Evolutionary conservation across 345 rosid genomes (phyloP), one percentile per base, ranked within the genome.

Genomic region (Salix arbutifolia): DNA sequence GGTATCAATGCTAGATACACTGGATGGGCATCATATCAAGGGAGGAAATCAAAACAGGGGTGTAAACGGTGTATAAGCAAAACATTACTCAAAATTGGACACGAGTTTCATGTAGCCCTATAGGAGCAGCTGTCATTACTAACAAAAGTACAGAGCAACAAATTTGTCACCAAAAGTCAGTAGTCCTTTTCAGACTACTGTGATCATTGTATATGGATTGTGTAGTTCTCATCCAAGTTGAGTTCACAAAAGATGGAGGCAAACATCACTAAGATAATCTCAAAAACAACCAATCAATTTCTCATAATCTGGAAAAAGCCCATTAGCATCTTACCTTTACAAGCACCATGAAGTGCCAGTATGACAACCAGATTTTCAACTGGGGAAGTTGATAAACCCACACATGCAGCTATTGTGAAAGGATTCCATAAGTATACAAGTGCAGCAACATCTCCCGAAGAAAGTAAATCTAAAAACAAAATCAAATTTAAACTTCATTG

Each of bases 391-490:
- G 98, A 92, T 81, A 90, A 87, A 65, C 99, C 97, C 82, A 96
- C 91, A 46, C 91, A 93, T 26, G 94, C 87, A 65, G 83, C 87
- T 71, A 96, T 86, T 2, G 98, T 89, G 85, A 96, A 96, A 79
- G 99, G 98, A 87, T 92, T 93, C 93, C 96, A 91, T 60, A 96
- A 66, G 84, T 96, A 93, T 26, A 91, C 88, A 74, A 92, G 88
- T 67, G 96, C 94, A 76, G 97, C 94, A 84, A 93, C 82, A 84
- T 96, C 91, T 81, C 97, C 97, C 17, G 90, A 88, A 71, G 86
- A 85, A 67, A 89, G 44, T 65, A 73, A 68, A 77, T 84, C 98
- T 96, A 85, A 60, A 78, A 74, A 70, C 68, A 77, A 80, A 68
- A 53, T 21, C 28, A 76, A 74, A 18, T 38, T 62, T 68, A 46